These are phyloP conservation scores for Paramecium bursaria DNA, from an alignment of 73 alveolate species.

Conservation along the genomic window DNA sequence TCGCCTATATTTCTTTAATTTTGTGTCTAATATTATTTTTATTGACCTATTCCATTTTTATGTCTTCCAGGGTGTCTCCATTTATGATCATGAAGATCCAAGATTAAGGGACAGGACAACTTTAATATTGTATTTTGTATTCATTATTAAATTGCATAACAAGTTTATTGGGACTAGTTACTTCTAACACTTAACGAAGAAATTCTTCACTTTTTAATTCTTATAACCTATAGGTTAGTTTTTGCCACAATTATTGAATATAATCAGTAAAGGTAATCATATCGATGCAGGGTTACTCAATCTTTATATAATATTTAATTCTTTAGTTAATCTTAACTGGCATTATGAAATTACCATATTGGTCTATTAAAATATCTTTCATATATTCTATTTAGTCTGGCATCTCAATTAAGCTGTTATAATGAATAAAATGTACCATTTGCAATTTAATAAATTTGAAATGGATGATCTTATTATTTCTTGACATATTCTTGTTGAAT, in stretches of 20 bases:
- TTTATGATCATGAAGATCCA: slow-evolving; percentile 36
- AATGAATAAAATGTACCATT: slow-evolving; percentile 1
- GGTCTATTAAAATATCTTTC: slow-evolving; percentile 33
- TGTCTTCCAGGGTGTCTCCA: slow-evolving; percentile 35
- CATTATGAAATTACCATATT: slow-evolving; percentile 34
- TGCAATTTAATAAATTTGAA: slow-evolving; percentile 5
- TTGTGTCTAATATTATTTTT: slow-evolving; percentile 1
- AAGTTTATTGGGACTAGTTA: slow-evolving; percentile 27
- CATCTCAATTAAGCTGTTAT: slow-evolving; percentile 33
- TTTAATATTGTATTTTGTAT: slow-evolving; percentile 9
- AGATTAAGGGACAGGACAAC: slow-evolving; percentile 46
- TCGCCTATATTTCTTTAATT: slow-evolving; percentile 13
- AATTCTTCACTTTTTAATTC: slow-evolving; percentile 45
- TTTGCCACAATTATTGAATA: slow-evolving; percentile 48
- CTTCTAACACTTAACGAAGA: slow-evolving; percentile 22
- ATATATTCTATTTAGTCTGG: slow-evolving; percentile 39
- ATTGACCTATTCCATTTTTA: slow-evolving; percentile 18
- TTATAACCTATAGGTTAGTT: slow-evolving; percentile 4
- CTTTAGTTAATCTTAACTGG: slow-evolving; percentile 15
- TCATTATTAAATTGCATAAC: not conserved
- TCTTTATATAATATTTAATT: slow-evolving; percentile 17
- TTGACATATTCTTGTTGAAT: slow-evolving; percentile 27
- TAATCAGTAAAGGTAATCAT: slow-evolving; percentile 48
- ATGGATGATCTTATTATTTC: slow-evolving; percentile 23
- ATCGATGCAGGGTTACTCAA: slow-evolving; percentile 43